Percentiles rank a stretch among this genome's conserved stretches.
These are phyloP conservation scores for Coleophoma cylindrospora DNA, from an alignment of 2,329 filamentous ascomycete species.

Conservation along the genomic window DNA sequence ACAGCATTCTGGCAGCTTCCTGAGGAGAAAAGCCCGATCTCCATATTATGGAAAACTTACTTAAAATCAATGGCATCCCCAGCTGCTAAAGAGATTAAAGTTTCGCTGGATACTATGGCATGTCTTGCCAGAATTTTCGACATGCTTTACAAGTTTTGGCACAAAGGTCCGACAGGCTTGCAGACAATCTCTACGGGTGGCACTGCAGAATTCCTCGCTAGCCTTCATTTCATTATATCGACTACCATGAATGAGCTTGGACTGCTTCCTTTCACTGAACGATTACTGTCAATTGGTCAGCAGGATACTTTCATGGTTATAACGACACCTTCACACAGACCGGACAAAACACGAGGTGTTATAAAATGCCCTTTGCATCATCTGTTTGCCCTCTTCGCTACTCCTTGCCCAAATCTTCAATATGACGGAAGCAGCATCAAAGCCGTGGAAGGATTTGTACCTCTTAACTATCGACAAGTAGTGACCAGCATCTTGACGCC, in stretches of 20 bases:
- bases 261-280: slow-evolving; percentile 58
- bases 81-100: slow-evolving; percentile 82
- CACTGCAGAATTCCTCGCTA: slow-evolving; percentile 49
- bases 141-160: slow-evolving; percentile 67
- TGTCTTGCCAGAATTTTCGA: slow-evolving; percentile 71
- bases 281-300: slow-evolving; percentile 44
- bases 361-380: slow-evolving; percentile 60
- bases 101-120: slow-evolving; percentile 75
- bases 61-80: slow-evolving; percentile 61
- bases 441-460: background rate
- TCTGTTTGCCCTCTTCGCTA: slow-evolving; percentile 53
- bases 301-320: slow-evolving; percentile 56
- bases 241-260: slow-evolving; percentile 48
- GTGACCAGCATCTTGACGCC: slow-evolving; percentile 49
- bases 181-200: slow-evolving; percentile 33
- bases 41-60: slow-evolving; percentile 55
- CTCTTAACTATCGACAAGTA: slow-evolving; percentile 12
- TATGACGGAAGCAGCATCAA: slow-evolving; percentile 10
- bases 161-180: slow-evolving; percentile 34
- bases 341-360: slow-evolving; percentile 40
- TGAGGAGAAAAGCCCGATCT: slow-evolving; percentile 47
- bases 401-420: slow-evolving; percentile 12
- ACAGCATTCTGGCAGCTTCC: slow-evolving; percentile 58
- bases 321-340: slow-evolving; percentile 58
- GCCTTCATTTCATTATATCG: slow-evolving; percentile 45